Percentiles rank a stretch among this genome's conserved stretches.
These are phyloP conservation scores for Volvariella surrecta DNA, from an alignment of 1,284 basidiomycete genomes.

Conservation along the genomic window DNA sequence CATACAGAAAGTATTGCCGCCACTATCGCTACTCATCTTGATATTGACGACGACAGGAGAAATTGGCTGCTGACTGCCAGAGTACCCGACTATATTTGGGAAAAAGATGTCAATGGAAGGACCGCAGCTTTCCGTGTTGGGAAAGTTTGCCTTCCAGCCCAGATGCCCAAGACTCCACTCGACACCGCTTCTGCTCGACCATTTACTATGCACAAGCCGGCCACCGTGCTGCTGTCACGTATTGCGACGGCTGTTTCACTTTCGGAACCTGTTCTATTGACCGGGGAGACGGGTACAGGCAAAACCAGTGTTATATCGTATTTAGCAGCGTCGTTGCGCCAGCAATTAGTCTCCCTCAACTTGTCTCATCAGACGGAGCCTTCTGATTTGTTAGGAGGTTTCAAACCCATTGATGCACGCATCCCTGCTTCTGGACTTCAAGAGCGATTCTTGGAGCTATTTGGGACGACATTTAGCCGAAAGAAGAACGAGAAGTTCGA, in stretches of 20 bases:
- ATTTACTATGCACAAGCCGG: conserved; percentile 89
- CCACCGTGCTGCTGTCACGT: conserved; percentile 73
- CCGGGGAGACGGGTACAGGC: conserved; percentile 98
- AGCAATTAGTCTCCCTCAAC: conserved; percentile 84
- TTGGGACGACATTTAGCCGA: conserved; percentile 84
- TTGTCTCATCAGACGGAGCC: conserved; percentile 97
- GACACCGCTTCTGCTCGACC: conserved; percentile 35
- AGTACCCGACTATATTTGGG: conserved; percentile 59
- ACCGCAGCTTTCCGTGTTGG: conserved; percentile 49
- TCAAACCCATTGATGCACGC: conserved; percentile 88
- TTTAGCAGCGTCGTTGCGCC: conserved; percentile 73
- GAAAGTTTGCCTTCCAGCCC: conserved; percentile 43
- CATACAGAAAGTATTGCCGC: conserved; percentile 41
- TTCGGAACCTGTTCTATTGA: conserved; percentile 83
- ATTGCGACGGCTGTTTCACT: conserved; percentile 72
- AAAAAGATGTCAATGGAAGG: conserved; percentile 58
- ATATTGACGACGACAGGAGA: conserved; percentile 37
- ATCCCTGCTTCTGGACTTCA: conserved; percentile 74
- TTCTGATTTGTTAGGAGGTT: conserved; percentile 90
- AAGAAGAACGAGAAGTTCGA: conserved; percentile 89
- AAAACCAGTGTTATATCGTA: conserved; percentile 94
- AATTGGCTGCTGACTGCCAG: conserved; percentile 38
- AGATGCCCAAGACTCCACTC: conserved; percentile 27
- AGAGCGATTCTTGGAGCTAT: conserved; percentile 75
- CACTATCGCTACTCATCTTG: conserved; percentile 57